Evolutionary conservation across 2,329 filamentous ascomycete species (phyloP), one percentile per base, ranked within the genome.

Genomic region (Talaromyces piceae): DNA sequence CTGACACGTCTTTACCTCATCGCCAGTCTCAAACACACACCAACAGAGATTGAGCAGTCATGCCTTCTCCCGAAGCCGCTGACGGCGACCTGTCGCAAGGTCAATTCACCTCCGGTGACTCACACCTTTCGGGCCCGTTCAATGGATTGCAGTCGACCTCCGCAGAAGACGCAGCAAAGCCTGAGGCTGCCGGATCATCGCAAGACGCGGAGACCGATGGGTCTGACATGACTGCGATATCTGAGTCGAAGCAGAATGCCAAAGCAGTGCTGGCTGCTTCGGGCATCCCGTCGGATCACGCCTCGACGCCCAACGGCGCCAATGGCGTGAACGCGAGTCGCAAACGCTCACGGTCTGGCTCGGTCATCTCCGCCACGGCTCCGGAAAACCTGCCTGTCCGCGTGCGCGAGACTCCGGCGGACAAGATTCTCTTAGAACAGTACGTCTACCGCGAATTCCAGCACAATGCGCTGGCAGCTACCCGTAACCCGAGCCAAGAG

Each of bases 381-480:
- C 54, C 61, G 16, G 60, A 64, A 33, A 49, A 57, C 8, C 49
- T 65, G 31, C 64, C 56, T 43, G 65, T 60, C 54, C 69, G 59
- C 54, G 66, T 60, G 43, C 69, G 72, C 53, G 69, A 71, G 58
- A 74, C 72, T 7, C 67, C 67, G 20, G 64, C 61, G 33, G 66
- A 77, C 13, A 75, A 78, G 54, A 71, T 79, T 26, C 67, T 82
- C 30, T 71, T 87, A 31, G 76, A 85, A 47, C 77, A 82, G 60
- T 86, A 86, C 67, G 77, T 83, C 47, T 77, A 80, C 58, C 80
- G 82, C 61, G 83, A 87, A 61, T 73, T 83, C 41, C 61, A 80
- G 3, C 77, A 83, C 61, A 75, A 77, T 23, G 78, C 81, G 27
- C 69, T 83, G 54, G 64, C 69, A 31, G 72, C 73, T 7, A 71